These are phyloP conservation scores for Misopates orontium DNA, from an alignment of 257 asterid genomes.

Conservation along the genomic window DNA sequence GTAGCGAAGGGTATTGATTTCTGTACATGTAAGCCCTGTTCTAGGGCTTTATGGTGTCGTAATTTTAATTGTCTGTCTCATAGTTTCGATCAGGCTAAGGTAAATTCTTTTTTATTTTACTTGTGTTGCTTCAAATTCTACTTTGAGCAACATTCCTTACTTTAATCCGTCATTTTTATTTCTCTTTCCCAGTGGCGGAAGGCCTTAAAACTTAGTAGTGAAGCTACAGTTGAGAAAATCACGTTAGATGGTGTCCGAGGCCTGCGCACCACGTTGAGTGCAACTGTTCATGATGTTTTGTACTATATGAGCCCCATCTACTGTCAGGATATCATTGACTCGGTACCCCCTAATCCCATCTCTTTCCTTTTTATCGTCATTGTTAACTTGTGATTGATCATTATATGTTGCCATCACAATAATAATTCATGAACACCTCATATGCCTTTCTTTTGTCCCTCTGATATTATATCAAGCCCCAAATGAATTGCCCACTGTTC, in stretches of 20 bases:
- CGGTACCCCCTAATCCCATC: conserved; percentile 46
- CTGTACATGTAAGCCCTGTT: not conserved
- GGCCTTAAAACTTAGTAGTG: conserved; percentile 87
- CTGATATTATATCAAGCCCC: no score
- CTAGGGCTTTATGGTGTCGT: not conserved
- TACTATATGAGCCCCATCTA: conserved; percentile 98
- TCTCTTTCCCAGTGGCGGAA: conserved; percentile 79
- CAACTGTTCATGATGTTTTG: conserved; percentile 94
- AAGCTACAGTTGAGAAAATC: conserved; percentile 82
- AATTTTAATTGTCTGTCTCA: no score
- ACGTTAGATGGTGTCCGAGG: conserved; percentile 97
- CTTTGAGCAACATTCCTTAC: no score
- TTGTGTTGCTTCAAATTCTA: no score
- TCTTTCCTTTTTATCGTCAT: no score
- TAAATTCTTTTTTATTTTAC: no score
- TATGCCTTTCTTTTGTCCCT: no score
- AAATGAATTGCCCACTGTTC: no score
- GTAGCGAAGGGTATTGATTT: conserved; percentile 5
- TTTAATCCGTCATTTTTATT: not conserved
- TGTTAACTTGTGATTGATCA: no score
- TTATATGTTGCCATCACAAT: no score
- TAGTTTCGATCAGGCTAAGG: no score
- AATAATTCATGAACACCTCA: no score
- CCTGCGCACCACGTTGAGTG: conserved; percentile 88
- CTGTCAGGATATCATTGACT: conserved; percentile 93